Evolutionary conservation across 2,329 filamentous ascomycete genomes (phyloP), one percentile per base, ranked within the genome.

Genomic region (Pseudopyricularia cyperi): DNA sequence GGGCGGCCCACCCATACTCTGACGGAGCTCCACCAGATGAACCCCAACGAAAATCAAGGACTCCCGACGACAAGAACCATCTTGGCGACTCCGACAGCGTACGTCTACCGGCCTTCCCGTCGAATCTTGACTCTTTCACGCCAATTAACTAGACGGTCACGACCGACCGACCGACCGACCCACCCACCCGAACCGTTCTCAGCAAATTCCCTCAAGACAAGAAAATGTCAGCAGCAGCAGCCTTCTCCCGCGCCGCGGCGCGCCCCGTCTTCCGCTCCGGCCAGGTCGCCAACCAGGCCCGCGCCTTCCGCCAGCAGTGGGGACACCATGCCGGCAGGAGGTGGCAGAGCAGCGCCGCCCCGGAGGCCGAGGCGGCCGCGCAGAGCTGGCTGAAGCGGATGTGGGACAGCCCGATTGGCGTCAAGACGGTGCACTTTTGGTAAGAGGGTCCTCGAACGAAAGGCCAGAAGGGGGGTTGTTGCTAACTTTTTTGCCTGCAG

Each of bases 401-500:
- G 76, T 89, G 84, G 85, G 81, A 88, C 68, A 89, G 85, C 68
- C 85, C 87, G 56, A 70, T 90, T 57, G 87, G 87, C 50, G 61
- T 90, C 61, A 89, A 89, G 83, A 98, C 93, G 56, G 93, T 98
- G 62, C 93, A 98, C 71, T 98, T 98, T 74, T 98, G 93, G 91
- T 91, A 74, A 58, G 76, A 64, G 26, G 3, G 12, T 15, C 24
- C 34, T 5, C 17, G 6, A 11, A n/a, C 7, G 6, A 11, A 15
- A 12, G 17, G 17, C 8, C 22, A 24, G 11, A n/a, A 12, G 17
- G 2, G 12, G 33, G 19, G 34, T 24, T 33, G 9, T 8, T 3
- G 22, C 35, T 19, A 14, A 24, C 24, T 33, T 33, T 52, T 22
- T 19, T 44, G 9, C 26, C 32, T 30, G 19, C 7, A 51, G 50